These are phyloP conservation scores for Anastatica hierochuntica DNA, from an alignment of 345 rosid species.

Conservation along the genomic window DNA sequence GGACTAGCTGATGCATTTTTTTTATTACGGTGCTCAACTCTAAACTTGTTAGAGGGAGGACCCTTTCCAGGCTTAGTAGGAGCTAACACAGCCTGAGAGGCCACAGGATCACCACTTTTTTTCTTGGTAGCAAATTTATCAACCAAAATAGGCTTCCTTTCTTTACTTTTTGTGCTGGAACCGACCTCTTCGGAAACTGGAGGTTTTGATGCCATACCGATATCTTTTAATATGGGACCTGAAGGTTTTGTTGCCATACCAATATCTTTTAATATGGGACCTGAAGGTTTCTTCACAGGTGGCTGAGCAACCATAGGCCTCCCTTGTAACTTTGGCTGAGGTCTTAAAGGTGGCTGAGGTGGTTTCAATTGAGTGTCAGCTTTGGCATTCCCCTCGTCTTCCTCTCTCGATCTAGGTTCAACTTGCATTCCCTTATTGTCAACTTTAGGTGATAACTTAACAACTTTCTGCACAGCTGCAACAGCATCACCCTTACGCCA, in stretches of 20 bases:
- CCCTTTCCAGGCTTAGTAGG: slow-evolving; percentile 71
- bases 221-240: slow-evolving; percentile 67
- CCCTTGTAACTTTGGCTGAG: slow-evolving; percentile 63
- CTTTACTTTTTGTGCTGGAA: slow-evolving; percentile 41
- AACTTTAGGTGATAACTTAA: slow-evolving; percentile 43
- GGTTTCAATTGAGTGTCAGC: slow-evolving; percentile 31
- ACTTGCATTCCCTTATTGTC: slow-evolving; percentile 19
- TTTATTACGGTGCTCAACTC: slow-evolving; percentile 49
- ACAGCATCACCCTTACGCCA: slow-evolving; percentile 92
- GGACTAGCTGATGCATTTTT: slow-evolving; percentile 49
- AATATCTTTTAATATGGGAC: slow-evolving; percentile 69
- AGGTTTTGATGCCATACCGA: slow-evolving; percentile 50
- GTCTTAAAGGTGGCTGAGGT: slow-evolving; percentile 46
- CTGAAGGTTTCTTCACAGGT: slow-evolving; percentile 35
- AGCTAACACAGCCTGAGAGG: slow-evolving; percentile 61
- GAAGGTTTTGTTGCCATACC: slow-evolving; percentile 50
- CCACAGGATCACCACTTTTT: slow-evolving; percentile 53
- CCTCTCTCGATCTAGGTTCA: slow-evolving; percentile 25
- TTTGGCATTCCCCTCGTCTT: no score
- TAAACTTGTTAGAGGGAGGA: slow-evolving; percentile 69
- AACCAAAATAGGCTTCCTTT: slow-evolving; percentile 75
- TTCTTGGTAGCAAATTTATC: slow-evolving; percentile 89
- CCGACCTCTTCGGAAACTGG: slow-evolving; percentile 32
- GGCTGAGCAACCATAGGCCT: slow-evolving; percentile 63
- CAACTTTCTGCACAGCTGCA: slow-evolving; percentile 48